Conservation (phyloP, 768 basidiomycete species). For the Clathrus columnatus region DNA sequence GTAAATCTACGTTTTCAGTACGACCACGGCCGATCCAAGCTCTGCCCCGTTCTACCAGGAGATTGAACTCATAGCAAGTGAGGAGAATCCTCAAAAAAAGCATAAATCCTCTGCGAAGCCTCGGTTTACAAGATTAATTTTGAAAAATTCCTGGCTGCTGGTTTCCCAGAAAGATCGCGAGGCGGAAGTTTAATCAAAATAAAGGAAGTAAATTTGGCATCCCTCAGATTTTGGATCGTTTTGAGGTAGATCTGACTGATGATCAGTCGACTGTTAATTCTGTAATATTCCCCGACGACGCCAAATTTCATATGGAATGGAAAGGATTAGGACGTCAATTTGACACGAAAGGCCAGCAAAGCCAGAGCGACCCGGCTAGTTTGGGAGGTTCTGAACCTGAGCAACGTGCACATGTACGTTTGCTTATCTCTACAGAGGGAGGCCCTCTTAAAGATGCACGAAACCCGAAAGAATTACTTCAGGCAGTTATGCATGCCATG, state of each 20-base stretch:
- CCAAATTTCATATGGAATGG: not conserved
- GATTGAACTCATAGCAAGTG: too few relatives aligned
- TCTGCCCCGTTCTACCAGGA: too few relatives aligned
- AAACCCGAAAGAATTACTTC: not conserved
- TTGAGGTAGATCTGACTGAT: not conserved
- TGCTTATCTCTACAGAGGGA: not conserved
- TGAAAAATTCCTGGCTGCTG: not conserved
- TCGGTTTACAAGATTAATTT: too few relatives aligned
- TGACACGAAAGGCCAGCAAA: too few relatives aligned
- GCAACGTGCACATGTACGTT: not conserved
- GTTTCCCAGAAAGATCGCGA: not conserved
- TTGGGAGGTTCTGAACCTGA: not conserved
- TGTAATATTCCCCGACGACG: not conserved
- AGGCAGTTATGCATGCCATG: conserved; percentile 2
- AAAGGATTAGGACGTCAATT: not conserved
- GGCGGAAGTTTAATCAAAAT: not conserved
- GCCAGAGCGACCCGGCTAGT: too few relatives aligned
- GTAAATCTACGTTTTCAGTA: too few relatives aligned
- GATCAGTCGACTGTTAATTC: not conserved
- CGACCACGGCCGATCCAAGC: too few relatives aligned
- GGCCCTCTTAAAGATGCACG: not conserved
- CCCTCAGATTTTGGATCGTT: not conserved
- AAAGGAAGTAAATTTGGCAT: not conserved
- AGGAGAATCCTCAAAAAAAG: too few relatives aligned
- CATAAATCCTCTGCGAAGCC: too few relatives aligned